Conservation (phyloP, 805 yeast species). For the Cyberlindnera lachancei region DNA sequence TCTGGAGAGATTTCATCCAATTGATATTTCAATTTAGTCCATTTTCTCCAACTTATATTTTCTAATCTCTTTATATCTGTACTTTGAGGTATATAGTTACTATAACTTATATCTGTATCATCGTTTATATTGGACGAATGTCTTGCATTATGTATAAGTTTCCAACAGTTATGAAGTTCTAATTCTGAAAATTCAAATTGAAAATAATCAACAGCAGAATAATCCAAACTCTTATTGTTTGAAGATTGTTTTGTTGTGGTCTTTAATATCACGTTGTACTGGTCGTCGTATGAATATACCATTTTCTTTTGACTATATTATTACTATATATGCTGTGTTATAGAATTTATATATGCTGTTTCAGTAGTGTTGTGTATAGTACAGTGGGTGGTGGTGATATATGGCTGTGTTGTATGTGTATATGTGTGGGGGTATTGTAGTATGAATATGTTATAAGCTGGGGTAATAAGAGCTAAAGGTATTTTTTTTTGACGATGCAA, state of each 20-base stretch:
- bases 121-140: constrained; percentile 17
- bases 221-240: constrained; percentile 5
- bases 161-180: constrained; percentile 36
- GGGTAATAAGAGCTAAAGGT: too few relatives aligned
- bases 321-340: too few relatives aligned
- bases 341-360: too few relatives aligned
- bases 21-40: constrained; percentile 74
- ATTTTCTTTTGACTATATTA: too few relatives aligned
- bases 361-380: too few relatives aligned
- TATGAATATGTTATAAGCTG: too few relatives aligned
- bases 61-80: constrained; percentile 46
- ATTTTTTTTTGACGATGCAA: too few relatives aligned
- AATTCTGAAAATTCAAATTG: constrained; percentile 28
- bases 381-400: too few relatives aligned
- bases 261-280: constrained; percentile 14
- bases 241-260: constrained; percentile 8
- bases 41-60: constrained; percentile 90
- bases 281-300: constrained; percentile 22
- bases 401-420: too few relatives aligned
- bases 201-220: constrained; percentile 33
- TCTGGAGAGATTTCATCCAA: constrained; percentile 66
- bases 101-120: too few relatives aligned
- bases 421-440: too few relatives aligned
- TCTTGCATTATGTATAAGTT: constrained; percentile 27
- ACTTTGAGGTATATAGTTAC: constrained; percentile 26